Evolutionary conservation across 192 early-diverging fungal genomes (phyloP).

Genomic region (Chytriomyces sp.): DNA sequence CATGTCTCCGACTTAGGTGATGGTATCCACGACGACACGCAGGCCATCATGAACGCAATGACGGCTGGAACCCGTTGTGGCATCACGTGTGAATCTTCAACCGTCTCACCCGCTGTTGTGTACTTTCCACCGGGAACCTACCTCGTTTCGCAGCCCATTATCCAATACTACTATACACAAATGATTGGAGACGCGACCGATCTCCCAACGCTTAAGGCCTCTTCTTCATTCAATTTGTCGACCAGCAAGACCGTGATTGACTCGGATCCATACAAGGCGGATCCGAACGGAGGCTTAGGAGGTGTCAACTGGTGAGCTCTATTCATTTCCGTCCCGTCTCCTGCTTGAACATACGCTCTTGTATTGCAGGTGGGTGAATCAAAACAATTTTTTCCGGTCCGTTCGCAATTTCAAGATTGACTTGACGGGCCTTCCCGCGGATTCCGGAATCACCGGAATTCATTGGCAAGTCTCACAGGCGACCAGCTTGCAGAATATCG

Average conservation of each 20-base stretch:
- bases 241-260: constrained; percentile 42
- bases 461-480: constrained; percentile 55
- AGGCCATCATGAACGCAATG: constrained; percentile 46
- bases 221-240: constrained; percentile 27
- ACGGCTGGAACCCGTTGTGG: constrained; percentile 41
- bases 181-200: constrained; percentile 44
- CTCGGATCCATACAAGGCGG: constrained; percentile 41
- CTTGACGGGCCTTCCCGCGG: constrained; percentile 33
- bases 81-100: constrained; percentile 40
- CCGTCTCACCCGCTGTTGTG: constrained; percentile 40
- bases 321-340: no score
- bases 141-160: constrained; percentile 31
- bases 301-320: constrained; percentile 45
- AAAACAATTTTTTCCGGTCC: constrained; percentile 50
- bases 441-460: constrained; percentile 28
- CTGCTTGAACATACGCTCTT: no score
- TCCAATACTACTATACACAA: constrained; percentile 49
- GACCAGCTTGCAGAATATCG: constrained; percentile 41
- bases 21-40: constrained; percentile 47
- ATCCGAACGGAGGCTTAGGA: not conserved
- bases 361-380: no score
- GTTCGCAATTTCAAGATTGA: constrained; percentile 49
- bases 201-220: constrained; percentile 40
- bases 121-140: constrained; percentile 51
- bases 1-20: no score